Base-by-base conservation (phyloP, 2,329 filamentous ascomycete genomes). In the Setomelanomma holmii region DNA sequence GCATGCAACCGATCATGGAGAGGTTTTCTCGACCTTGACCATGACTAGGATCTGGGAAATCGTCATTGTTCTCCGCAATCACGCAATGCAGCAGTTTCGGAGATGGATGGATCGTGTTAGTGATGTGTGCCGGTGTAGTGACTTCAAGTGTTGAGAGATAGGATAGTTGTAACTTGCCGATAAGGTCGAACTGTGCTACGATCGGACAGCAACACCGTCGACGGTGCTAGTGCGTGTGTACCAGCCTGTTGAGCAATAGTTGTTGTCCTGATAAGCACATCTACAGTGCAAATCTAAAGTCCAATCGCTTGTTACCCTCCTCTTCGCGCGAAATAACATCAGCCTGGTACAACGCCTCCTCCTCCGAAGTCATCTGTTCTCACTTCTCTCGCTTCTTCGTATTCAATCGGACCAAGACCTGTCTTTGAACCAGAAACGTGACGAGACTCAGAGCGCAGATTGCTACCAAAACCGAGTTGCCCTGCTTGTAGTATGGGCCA, bases 401-500 rank as follows among this genome's bases (percentile, higher is more conserved):
- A 49, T 68, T 63, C 55, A 67, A 36, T 4, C 55, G 45, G 24
- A 58, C 49, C 30, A 65, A 46, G 68, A 74, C 58, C 82, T 84
- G 40, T 74, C 75, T 66, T 69, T 77, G 27, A 78, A 83, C 83
- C 2, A 76, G 57, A 60, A 84, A 83, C 0, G 80, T 76, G 3
- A 74, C 60, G 1, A 82, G 41, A 48, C 82, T 82, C 0, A 84
- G 61, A 1, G 76, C 68, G 46, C 78, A 78, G 46, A 86, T 76
- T 1, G 71, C 75, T 20, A 87, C 74, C 1, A 86, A 70, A 0
- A 79, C 75, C 14, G 71, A 75, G 55, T 86, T 85, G 1, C 84
- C 84, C 0, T 76, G 75, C 16, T 75, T 76, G 54, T 86, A 85
- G 2, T 79, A 68, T 0, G 83, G 84, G 47, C 79, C 78, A 57